Evolutionary conservation across 2,329 filamentous ascomycete species (phyloP).

Genomic region (Xylaria sp.): DNA sequence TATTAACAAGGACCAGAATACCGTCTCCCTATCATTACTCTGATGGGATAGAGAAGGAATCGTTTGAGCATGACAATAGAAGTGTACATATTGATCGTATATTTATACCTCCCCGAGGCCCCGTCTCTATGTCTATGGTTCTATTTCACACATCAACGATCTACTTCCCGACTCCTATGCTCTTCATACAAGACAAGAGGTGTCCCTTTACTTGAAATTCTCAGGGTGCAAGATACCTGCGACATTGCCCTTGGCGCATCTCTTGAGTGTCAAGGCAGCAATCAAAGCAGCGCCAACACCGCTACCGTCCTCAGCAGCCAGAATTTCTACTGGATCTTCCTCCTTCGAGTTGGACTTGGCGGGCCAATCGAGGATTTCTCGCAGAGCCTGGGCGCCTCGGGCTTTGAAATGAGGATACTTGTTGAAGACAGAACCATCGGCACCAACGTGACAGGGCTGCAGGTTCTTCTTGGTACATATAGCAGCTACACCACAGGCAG

Average conservation of each 20-base stretch:
- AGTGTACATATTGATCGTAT: conserved; percentile 26
- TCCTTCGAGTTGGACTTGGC: conserved; percentile 74
- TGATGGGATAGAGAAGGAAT: conserved; percentile 67
- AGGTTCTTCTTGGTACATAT: conserved; percentile 98
- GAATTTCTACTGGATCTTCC: conserved; percentile 87
- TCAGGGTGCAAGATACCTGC: conserved; percentile 73
- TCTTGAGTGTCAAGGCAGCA: conserved; percentile 76
- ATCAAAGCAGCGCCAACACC: conserved; percentile 98
- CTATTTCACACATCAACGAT: conserved; percentile 37
- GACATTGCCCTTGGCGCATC: conserved; percentile 71
- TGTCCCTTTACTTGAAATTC: conserved; percentile 61
- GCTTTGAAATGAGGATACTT: conserved; percentile 99
- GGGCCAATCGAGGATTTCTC: conserved; percentile 96
- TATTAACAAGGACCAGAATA: conserved; percentile 65
- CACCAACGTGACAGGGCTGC: conserved; percentile 89
- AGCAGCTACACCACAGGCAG: conserved; percentile 92
- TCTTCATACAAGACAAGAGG: conserved; percentile 21
- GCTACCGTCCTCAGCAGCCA: conserved; percentile 93
- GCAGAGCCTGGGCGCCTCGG: conserved; percentile 86
- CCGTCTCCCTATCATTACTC: conserved; percentile 77
- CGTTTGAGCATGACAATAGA: background rate
- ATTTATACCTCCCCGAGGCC: conserved; percentile 22
- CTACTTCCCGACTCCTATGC: conserved; percentile 28
- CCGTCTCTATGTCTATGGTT: conserved; percentile 38
- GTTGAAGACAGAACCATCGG: conserved; percentile 97